Base-by-base conservation (phyloP, 495 filamentous ascomycete species). In the Neurospora tetraspora region DNA sequence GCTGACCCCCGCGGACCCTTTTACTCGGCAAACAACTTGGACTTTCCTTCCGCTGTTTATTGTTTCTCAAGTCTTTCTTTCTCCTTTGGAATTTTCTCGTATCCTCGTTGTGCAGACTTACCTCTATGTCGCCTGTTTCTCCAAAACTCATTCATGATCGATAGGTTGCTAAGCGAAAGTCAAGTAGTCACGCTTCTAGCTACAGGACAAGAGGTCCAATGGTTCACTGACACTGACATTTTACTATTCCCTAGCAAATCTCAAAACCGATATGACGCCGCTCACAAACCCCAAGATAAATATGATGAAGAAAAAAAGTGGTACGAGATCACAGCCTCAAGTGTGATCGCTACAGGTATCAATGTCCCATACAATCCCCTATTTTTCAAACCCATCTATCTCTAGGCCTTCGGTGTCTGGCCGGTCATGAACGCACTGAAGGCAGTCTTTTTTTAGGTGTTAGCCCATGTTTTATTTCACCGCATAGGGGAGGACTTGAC, bases 371-470 rank as follows among this genome's bases (percentile, higher is more conserved):
- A 65, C 14, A 16, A 65, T 27, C 16, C 14, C 47, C 53, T 31
- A 34, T 0, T 9, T 36, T 14, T 1, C 18, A 27, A 59, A 16
- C 6, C 20, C 27, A 18, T 0, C 6, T 34, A 18, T 0, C 6
- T 34, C 23, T 65, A 65, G 6, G 23, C 27, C 53, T 65, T 65
- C 31, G 0, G 2, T 65, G 36, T 69, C 72, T 85, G 83, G 11
- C 82, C 83, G 3, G 82, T 77, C 83, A 86, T 86, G 72, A 82
- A 86, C 10, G 78, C 83, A 11, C 76, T 80, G 61, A 86, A 86
- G 5, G 84, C 72, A 79, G 78, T 82, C 84, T 86, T 42, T 47
- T 86, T 42, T 47, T 0, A 5, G 2, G 10, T 71, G 74, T 80
- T 73, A 79, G 75, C 4, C 20, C n/a, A 9, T 34, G 23, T 9